Evolutionary conservation across 2,329 filamentous ascomycete species (phyloP).

Genomic region (Thielaviopsis populi): DNA sequence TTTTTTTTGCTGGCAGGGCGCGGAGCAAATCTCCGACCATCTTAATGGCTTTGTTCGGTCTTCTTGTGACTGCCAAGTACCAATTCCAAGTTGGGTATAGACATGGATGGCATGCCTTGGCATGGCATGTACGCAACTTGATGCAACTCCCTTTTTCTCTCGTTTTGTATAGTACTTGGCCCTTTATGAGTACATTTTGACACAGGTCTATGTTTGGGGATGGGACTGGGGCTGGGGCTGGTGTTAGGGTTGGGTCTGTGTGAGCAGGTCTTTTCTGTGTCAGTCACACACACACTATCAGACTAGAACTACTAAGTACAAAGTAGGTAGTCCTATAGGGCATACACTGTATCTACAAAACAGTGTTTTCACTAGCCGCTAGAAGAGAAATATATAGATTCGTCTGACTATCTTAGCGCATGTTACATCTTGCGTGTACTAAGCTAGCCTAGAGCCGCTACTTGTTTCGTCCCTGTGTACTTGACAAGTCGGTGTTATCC

Average conservation of each 20-base stretch:
- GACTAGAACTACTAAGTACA: too few species aligned
- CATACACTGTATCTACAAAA: background rate
- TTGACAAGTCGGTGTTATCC: conserved; percentile 5
- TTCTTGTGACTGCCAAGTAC: background rate
- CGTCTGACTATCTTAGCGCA: background rate
- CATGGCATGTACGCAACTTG: background rate
- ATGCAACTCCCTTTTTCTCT: background rate
- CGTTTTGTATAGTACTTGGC: background rate
- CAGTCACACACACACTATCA: background rate
- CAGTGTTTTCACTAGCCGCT: too few species aligned
- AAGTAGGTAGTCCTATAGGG: background rate
- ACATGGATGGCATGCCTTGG: background rate
- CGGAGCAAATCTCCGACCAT: background rate
- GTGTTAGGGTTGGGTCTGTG: background rate
- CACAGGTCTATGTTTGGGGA: too few species aligned
- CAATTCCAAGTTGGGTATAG: background rate
- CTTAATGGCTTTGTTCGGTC: background rate
- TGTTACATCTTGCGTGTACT: background rate
- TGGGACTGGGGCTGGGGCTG: background rate
- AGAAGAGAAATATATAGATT: background rate
- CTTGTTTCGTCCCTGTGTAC: background rate
- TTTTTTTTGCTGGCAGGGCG: background rate
- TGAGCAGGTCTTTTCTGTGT: background rate
- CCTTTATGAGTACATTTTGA: background rate
- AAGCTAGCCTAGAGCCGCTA: background rate